Evolutionary conservation across 2,329 filamentous ascomycete genomes (phyloP), one percentile per base, ranked within the genome.

Genomic region (Myriosclerotinia scirpicola): DNA sequence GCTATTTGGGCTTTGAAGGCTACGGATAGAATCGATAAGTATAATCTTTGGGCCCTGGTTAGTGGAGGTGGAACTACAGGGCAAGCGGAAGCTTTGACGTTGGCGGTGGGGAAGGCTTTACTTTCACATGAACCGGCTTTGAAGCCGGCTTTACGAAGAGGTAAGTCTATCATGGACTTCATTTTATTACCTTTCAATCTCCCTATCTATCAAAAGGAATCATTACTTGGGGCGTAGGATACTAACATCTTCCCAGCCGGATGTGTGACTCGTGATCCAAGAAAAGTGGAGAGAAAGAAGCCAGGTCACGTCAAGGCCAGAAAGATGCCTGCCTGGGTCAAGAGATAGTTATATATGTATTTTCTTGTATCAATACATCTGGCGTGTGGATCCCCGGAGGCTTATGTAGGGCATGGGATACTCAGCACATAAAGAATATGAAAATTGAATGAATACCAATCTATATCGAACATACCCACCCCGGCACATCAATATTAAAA

Each of bases 251-350:
- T 73, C 74, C 66, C 78, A 99, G 95, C 94, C 77, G 96, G 96
- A 70, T 93, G 90, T 79, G 86, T 99, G 71, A 96, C 93, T 63
- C 90, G 94, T 76, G 94, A 99, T 81, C 86, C 89, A 67, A 92
- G 94, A 81, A 88, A 84, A 76, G 96, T 99, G 73, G 95, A 99
- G 82, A 94, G 95, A 79, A 99, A 99, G 89, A 98, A 99, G 86
- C 87, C 92, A 67, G 96, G 95, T 73, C 92, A 92, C 76, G 80
- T 96, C 81, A 99, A 99, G 85, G 94, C 95, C 67, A 91, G 95
- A 81, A 99, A 99, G 88, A 96, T 90, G 87, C 94, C 94, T 68
- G 86, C 95, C 75, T 99, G 96, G 95, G 93, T 98, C 84, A 98
- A 97, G 87, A 75, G 76, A 75, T 78, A 76, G 71, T 69, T 34